These are phyloP conservation scores for Eucalyptus paniculata DNA, from an alignment of 345 rosid genomes.

Conservation along the genomic window DNA sequence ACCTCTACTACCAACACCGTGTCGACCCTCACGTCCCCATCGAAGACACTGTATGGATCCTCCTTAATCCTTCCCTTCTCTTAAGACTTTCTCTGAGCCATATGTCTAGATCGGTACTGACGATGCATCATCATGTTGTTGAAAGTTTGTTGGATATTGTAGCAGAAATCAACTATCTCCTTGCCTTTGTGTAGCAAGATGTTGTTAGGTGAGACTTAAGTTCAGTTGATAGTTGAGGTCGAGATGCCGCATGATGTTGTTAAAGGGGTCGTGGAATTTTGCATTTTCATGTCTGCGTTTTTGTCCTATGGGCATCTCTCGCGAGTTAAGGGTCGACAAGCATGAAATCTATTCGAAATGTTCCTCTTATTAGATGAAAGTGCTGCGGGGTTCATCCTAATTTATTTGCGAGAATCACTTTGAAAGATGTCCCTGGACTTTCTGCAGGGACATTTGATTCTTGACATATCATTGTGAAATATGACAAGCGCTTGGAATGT, in stretches of 20 bases:
- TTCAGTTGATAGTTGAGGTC: not conserved
- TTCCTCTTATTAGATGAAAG: conserved; percentile 9
- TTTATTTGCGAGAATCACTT: not conserved
- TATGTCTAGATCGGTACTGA: too few relatives aligned
- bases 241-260: not conserved
- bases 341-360: not conserved
- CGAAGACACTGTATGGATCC: too few relatives aligned
- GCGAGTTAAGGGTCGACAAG: not conserved
- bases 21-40: too few relatives aligned
- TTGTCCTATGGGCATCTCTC: not conserved
- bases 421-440: not conserved
- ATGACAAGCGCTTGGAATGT: not conserved
- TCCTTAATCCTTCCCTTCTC: too few relatives aligned
- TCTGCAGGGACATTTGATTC: not conserved
- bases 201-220: not conserved
- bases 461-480: not conserved
- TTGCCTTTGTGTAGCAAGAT: not conserved
- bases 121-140: too few relatives aligned
- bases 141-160: not conserved
- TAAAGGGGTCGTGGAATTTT: not conserved
- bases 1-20: too few relatives aligned
- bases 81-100: too few relatives aligned
- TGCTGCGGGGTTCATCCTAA: not conserved
- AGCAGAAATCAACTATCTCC: not conserved
- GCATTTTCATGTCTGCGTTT: not conserved